Percentiles rank a stretch among this genome's conserved stretches.
Conservation (phyloP, 345 rosid species). For the Barbarea vulgaris region DNA sequence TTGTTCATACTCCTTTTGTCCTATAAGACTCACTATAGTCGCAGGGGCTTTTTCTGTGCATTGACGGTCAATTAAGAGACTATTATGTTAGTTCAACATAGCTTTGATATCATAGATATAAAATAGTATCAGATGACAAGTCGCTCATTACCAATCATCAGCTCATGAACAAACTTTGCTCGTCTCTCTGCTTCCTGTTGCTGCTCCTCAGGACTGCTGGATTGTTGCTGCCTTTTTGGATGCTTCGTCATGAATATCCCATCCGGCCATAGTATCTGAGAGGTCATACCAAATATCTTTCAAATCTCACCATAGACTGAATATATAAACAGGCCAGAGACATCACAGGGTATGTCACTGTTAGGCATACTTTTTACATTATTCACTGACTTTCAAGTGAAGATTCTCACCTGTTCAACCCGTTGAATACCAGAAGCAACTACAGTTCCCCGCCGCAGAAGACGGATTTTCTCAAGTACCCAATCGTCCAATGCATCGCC, state of each 20-base stretch:
- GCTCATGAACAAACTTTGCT: conserved; percentile 85
- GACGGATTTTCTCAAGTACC: conserved; percentile 90
- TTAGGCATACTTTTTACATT: neutral
- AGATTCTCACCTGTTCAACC: conserved; percentile 74
- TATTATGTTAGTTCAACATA: neutral
- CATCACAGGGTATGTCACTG: conserved; percentile 17
- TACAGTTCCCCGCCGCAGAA: conserved; percentile 76
- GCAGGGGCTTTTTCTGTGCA: conserved; percentile 86
- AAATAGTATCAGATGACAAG: neutral
- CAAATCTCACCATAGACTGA: conserved; percentile 7
- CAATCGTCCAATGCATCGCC: conserved; percentile 99
- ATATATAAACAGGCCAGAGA: neutral
- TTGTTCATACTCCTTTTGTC: conserved; percentile 92
- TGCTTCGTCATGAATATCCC: conserved; percentile 94
- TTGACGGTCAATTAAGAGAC: neutral
- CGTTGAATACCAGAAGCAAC: conserved; percentile 89
- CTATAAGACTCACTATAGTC: conserved; percentile 76
- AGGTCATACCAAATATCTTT: conserved; percentile 11
- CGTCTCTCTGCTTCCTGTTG: conserved; percentile 74
- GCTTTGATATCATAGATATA: conserved; percentile 2
- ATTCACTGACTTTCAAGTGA: neutral
- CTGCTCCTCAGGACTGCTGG: conserved; percentile 53
- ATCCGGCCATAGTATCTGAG: conserved; percentile 98
- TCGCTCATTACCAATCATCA: conserved; percentile 74
- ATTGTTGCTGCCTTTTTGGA: conserved; percentile 68